Conservation (phyloP, 371 early-diverging fungal species). For the Lichtheimia ornata region DNA sequence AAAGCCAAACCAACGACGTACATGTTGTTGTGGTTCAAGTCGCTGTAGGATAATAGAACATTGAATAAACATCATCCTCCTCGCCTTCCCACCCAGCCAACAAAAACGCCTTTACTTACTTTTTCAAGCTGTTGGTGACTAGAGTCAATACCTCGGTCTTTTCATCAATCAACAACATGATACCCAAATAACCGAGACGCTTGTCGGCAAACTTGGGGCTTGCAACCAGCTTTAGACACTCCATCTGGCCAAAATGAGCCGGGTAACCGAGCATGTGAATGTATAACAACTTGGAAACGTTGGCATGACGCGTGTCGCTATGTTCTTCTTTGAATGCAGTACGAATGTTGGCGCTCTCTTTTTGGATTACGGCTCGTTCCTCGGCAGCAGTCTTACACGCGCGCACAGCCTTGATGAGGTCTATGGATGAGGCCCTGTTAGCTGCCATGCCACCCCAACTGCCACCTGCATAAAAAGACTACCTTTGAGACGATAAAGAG, state of each 20-base stretch:
- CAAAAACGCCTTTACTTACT: conserved; percentile 51
- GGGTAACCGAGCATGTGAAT: conserved; percentile 98
- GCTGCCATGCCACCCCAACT: neutral
- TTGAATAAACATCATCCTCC: conserved; percentile 7
- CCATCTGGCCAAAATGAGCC: conserved; percentile 98
- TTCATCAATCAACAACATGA: conserved; percentile 95
- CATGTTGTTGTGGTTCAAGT: conserved; percentile 93
- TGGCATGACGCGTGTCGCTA: conserved; percentile 81
- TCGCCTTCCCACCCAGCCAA: neutral
- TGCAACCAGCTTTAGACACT: conserved; percentile 95
- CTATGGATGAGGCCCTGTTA: conserved; percentile 34
- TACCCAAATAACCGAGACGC: conserved; percentile 95
- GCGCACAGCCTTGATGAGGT: conserved; percentile 95
- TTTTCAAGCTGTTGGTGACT: conserved; percentile 96
- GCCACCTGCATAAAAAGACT: neutral
- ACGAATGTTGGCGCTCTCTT: conserved; percentile 95
- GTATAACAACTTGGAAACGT: conserved; percentile 94
- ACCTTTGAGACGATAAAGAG: conserved; percentile 54
- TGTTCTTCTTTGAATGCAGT: conserved; percentile 93
- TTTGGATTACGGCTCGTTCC: conserved; percentile 95
- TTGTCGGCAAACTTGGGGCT: conserved; percentile 93
- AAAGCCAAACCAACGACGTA: conserved; percentile 95
- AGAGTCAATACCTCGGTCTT: conserved; percentile 95
- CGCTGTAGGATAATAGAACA: conserved; percentile 52
- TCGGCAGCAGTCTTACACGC: conserved; percentile 98